Evolutionary conservation across 768 basidiomycete species (phyloP).

Genomic region (Lactifluus volemus): DNA sequence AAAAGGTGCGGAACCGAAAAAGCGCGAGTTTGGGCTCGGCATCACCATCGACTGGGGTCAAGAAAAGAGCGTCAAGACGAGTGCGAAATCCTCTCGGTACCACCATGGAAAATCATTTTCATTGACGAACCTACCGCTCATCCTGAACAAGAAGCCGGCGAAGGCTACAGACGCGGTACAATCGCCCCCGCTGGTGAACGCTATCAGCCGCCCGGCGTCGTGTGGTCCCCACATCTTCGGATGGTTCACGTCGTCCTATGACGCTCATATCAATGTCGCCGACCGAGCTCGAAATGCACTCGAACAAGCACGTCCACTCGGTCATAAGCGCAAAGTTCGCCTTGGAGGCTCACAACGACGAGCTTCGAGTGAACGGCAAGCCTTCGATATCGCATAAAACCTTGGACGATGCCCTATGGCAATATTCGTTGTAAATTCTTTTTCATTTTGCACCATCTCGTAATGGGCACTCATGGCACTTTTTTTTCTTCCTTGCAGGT

Average conservation of each 20-base stretch:
- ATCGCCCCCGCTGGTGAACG: constrained; percentile 13
- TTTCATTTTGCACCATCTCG: neutral
- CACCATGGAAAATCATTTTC: constrained; percentile 20
- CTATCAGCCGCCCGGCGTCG: constrained; percentile 52
- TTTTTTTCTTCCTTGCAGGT: constrained; percentile 32
- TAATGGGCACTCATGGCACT: neutral
- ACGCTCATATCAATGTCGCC: constrained; percentile 52
- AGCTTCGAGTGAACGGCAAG: constrained; percentile 23
- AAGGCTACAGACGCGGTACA: constrained; percentile 28
- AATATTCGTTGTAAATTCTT: constrained; percentile 47
- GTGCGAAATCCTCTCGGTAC: constrained; percentile 23
- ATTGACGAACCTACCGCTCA: constrained; percentile 14
- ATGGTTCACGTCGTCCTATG: constrained; percentile 31
- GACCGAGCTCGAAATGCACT: constrained; percentile 62
- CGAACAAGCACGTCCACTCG: constrained; percentile 59
- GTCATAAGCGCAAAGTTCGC: constrained; percentile 56
- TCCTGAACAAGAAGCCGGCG: constrained; percentile 31
- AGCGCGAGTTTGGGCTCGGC: constrained; percentile 29
- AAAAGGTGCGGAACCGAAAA: constrained; percentile 14
- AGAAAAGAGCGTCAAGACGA: constrained; percentile 25
- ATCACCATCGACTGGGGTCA: constrained; percentile 29
- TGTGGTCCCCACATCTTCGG: constrained; percentile 23
- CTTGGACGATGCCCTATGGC: constrained; percentile 38
- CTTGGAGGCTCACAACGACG: constrained; percentile 40
- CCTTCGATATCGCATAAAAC: constrained; percentile 25